Conservation (phyloP, 2,329 filamentous ascomycete genomes). For the Neopestalotiopsis sp. region DNA sequence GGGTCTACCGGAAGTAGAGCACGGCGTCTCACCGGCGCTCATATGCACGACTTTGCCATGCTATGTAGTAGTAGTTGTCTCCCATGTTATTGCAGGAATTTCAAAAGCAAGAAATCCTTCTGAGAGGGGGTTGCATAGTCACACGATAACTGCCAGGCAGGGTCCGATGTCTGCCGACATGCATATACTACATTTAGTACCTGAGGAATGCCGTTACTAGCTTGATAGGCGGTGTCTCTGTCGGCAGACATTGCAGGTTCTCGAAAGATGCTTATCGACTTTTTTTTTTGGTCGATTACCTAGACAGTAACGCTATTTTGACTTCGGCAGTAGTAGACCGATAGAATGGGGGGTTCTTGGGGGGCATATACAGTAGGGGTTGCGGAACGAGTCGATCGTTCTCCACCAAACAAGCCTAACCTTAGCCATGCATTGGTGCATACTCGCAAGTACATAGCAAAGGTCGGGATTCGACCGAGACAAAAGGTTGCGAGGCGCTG, state of each 20-base stretch:
- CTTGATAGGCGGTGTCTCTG: not conserved
- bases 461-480: conserved; percentile 2
- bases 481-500: not conserved
- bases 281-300: not conserved
- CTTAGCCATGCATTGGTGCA: not conserved
- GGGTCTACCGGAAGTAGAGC: not conserved
- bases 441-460: not conserved
- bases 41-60: not conserved
- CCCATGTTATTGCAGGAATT: not conserved
- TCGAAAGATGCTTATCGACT: conserved; percentile 15
- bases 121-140: not conserved
- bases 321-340: conserved; percentile 7
- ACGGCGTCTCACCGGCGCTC: not conserved
- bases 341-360: not conserved
- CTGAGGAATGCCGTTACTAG: not conserved
- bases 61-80: not conserved
- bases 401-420: conserved; percentile 13
- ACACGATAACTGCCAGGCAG: not conserved
- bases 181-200: not conserved
- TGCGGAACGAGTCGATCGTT: conserved; percentile 7
- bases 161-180: not conserved
- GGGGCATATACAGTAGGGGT: not conserved
- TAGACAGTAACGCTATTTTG: conserved; percentile 9
- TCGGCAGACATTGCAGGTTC: not conserved
- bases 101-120: not conserved